phyloP scores from a whole-genome alignment of 202 grass and related monocot species.

The Carex sylvatica region DNA sequence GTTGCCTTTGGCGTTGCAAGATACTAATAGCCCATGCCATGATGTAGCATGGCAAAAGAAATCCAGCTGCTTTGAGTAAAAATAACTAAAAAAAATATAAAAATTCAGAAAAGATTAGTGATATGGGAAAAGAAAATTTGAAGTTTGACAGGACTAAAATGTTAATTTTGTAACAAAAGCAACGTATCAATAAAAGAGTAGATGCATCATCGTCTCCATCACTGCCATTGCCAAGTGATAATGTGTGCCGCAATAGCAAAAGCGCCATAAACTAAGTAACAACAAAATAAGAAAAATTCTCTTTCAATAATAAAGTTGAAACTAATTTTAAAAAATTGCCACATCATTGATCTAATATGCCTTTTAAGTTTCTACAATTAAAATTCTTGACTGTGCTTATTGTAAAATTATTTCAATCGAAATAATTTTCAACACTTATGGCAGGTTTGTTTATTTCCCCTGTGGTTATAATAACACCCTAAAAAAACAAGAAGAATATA shows the following conservation, averaged over 20 bases:
- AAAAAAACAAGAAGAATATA: not conserved
- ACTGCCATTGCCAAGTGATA: conserved; percentile 52
- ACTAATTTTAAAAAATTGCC: too few species aligned
- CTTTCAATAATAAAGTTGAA: conserved; percentile 20
- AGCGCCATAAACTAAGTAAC: conserved; percentile 82
- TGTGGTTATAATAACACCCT: not conserved
- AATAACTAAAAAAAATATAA: conserved; percentile 47
- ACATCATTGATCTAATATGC: too few species aligned
- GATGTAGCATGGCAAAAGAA: conserved; percentile 79
- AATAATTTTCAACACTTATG: not conserved
- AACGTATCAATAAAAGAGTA: conserved; percentile 73
- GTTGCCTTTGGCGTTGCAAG: conserved; percentile 68
- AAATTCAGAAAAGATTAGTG: not conserved
- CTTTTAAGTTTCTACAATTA: too few species aligned
- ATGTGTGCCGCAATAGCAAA: conserved; percentile 85
- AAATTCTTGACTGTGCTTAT: too few species aligned
- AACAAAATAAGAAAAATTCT: conserved; percentile 19
- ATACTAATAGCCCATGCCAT: conserved; percentile 89
- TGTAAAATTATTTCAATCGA: too few species aligned
- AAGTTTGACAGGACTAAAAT: not conserved
- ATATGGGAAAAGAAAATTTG: not conserved
- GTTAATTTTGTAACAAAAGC: not conserved
- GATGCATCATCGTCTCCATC: conserved; percentile 77
- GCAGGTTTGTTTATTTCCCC: not conserved
- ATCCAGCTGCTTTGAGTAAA: conserved; percentile 71